Conservation (phyloP, 805 yeast genomes). For the Kodamaea sagamina region DNA sequence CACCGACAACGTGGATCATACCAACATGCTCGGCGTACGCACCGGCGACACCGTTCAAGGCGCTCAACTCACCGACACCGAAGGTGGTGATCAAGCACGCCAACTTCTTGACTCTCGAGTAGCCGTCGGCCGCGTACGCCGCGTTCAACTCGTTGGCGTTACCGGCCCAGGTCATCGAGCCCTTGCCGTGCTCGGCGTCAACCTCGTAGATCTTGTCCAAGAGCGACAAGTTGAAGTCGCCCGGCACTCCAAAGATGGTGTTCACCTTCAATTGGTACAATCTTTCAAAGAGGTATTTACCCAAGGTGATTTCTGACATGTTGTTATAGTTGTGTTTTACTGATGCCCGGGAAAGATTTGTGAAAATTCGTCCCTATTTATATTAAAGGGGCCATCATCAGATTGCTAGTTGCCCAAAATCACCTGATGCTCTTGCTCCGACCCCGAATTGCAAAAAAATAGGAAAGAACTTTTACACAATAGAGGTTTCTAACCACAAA, state of each 20-base stretch:
- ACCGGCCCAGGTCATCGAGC: conserved; percentile 37
- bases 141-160: conserved; percentile 38
- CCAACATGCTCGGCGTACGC: conserved; percentile 41
- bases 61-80: conserved; percentile 40
- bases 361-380: not conserved
- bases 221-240: conserved; percentile 37
- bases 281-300: conserved; percentile 36
- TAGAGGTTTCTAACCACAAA: too few relatives aligned
- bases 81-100: conserved; percentile 34
- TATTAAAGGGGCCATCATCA: conserved; percentile 7
- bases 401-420: conserved; percentile 10
- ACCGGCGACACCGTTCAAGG: conserved; percentile 38
- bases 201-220: conserved; percentile 37
- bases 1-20: conserved; percentile 35
- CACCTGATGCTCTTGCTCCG: conserved; percentile 7
- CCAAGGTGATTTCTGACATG: conserved; percentile 32
- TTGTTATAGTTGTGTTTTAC: conserved; percentile 2
- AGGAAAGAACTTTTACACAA: too few relatives aligned
- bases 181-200: conserved; percentile 18
- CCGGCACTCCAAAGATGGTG: conserved; percentile 38
- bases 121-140: conserved; percentile 30
- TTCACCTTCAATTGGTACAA: conserved; percentile 32
- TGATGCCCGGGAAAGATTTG: too few relatives aligned
- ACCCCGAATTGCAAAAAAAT: too few relatives aligned
- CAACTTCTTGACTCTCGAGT: conserved; percentile 30